Base-by-base conservation (phyloP, 1,139 yeast species). In the Debaryomycetaceae sp. region DNA sequence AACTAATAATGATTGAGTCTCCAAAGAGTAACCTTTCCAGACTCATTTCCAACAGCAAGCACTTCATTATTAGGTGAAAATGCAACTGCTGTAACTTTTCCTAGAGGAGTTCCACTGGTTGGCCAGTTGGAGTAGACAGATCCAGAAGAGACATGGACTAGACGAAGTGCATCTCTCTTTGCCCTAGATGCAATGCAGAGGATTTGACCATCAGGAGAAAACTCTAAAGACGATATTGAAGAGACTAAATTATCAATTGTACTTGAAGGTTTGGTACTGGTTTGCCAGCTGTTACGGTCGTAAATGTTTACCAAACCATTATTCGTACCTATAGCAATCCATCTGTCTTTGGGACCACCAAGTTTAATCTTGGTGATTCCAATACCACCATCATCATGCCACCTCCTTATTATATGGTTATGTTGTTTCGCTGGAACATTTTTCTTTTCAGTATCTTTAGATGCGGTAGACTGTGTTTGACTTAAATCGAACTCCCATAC, bases 71-170 rank as follows among this genome's bases (percentile, higher is more conserved):
- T 81, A 19, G 95, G 91, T 19, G 95, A 81, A 61, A 91, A 91
- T 8, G 81, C 77, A 4, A 81, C 83, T n/a, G 84, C 67, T 1
- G 97, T 87, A 33, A 94, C 96, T 50, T 83, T 81, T 18, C 98
- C 99, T 49, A 94, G 75, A 4, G 98, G 98, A 0, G 99, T 91
- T 6, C 89, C 92, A 42, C 92, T 82, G 2, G 98, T 92, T 16
- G 99, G 99, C 98, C 98, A 94, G 69, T 94, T 94, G 41, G 82
- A 75, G 63, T 82, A 94, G 3, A 87, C 96, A 9, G 87, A 78
- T 45, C 92, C 89, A 8, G 89, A 75, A 9, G 98, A 96, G 44
- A 92, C 65, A 56, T 94, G 98, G 11, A 89, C 92, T 49, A 94
- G 61, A 54, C 91, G 78, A 47, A 94, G 69, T 1, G 96, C 88